Base-by-base conservation (phyloP, 23 red algal species). In the Pyropia haitanensis region DNA sequence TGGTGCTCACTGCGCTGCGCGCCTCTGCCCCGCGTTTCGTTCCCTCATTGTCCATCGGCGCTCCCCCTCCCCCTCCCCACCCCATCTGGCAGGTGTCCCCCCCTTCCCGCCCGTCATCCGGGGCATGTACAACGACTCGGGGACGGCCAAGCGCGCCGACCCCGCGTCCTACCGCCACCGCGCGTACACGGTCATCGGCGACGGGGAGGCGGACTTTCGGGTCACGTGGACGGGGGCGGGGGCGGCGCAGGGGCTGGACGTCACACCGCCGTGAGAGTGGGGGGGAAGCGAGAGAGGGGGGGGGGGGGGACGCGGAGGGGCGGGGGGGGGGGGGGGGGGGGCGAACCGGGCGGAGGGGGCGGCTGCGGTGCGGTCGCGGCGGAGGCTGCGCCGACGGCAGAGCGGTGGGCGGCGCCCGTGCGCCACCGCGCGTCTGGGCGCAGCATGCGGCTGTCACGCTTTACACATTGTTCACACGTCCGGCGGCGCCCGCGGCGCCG, bases 81-180 rank as follows among this genome's bases (percentile, higher is more conserved):
- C 67, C 18, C 30, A 71, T 53, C 57, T 71, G 57, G 27, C 67
- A 18, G 17, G 50, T 53, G 34, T 53, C n/a, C 67, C 67, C 3
- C 34, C 34, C 18, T 18, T 52, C 27, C 17, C 67, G 2, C 23
- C 18, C 29, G 67, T 57, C 33, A n/a, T 49, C n/a, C 67, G 57
- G 33, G 24, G 16, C 53, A 49, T 71, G 5, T 71, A 71, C 44
- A 46, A 49, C 20, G 67, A 71, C 19, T 53, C 17, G 3, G 34
- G 30, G 27, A 1, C 27, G 17, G 27, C 27, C 2, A 29, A 46
- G 15, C 53, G 57, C 27, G 33, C 33, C 53, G 29, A 71, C 53
- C 67, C 67, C 0, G 46, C 34, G 17, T 21, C 29, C 34, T 71
- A 71, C 34, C 53, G 67, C 34, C 53, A 22, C 13, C 21, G 67